Evolutionary conservation across 225 moss, liverwort and hornwort species (phyloP).

Genomic region (Antitrichia curtipendula): DNA sequence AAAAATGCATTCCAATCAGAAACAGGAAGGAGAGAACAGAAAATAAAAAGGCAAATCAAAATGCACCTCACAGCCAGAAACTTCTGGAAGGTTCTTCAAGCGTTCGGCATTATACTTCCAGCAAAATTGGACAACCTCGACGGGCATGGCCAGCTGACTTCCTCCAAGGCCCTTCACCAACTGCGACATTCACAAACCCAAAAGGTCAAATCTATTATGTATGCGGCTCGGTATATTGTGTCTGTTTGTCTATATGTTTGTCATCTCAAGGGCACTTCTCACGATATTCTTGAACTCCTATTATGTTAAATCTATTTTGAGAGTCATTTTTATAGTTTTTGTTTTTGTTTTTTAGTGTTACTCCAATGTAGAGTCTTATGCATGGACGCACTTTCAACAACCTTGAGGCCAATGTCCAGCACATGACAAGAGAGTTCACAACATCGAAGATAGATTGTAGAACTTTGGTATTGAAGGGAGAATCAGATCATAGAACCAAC

Average conservation of each 20-base stretch:
- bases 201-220: background rate
- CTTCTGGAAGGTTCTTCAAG: constrained; percentile 83
- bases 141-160: constrained; percentile 90
- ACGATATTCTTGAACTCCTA: background rate
- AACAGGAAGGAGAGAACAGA: background rate
- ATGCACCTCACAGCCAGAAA: constrained; percentile 85
- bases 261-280: background rate
- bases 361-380: background rate
- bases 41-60: background rate
- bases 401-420: background rate
- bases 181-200: constrained; percentile 14
- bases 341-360: background rate
- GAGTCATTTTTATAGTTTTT: background rate
- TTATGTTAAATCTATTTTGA: no score
- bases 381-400: background rate
- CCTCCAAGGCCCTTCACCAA: constrained; percentile 92
- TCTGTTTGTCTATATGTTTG: background rate
- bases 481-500: constrained; percentile 12
- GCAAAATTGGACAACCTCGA: constrained; percentile 98
- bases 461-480: background rate
- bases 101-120: constrained; percentile 99
- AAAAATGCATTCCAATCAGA: background rate
- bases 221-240: background rate
- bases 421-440: background rate
- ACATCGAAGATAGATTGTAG: background rate